These are phyloP conservation scores for Pyrenula aspistea DNA, from an alignment of 495 filamentous ascomycete genomes.

Conservation along the genomic window DNA sequence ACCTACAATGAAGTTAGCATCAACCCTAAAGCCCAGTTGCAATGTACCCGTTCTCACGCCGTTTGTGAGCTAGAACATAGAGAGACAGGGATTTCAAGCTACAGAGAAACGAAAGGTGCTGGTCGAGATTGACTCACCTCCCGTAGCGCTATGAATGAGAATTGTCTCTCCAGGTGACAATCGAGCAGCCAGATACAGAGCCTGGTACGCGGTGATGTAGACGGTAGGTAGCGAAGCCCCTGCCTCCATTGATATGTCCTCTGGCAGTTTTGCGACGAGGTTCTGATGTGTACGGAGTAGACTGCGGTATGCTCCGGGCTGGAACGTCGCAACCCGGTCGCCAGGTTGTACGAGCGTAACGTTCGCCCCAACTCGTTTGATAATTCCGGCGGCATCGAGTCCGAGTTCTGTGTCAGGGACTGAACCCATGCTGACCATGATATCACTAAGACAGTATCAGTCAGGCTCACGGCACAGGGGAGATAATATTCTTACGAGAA, in stretches of 20 bases:
- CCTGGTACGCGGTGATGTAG: conserved; percentile 19
- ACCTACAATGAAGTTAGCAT: conserved; percentile 2
- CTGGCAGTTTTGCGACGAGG: conserved; percentile 10
- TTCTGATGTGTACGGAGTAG: background rate
- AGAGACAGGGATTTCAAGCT: background rate
- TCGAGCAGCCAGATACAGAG: conserved; percentile 19
- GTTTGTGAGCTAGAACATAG: background rate
- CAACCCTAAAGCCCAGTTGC: background rate
- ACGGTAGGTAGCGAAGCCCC: conserved; percentile 20
- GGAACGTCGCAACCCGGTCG: conserved; percentile 19
- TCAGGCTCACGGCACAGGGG: background rate
- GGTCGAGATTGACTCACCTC: conserved; percentile 15
- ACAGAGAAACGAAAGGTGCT: background rate
- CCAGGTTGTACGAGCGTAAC: conserved; percentile 25
- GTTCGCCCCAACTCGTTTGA: conserved; percentile 22
- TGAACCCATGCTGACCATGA: conserved; percentile 8
- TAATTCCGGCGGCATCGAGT: conserved; percentile 18
- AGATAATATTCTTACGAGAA: conserved; percentile 9
- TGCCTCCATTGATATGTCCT: conserved; percentile 11
- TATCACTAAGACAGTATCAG: conserved; percentile 8
- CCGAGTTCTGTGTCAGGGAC: conserved; percentile 1
- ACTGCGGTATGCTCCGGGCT: conserved; percentile 1
- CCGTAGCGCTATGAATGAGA: conserved; percentile 48
- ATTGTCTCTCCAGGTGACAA: conserved; percentile 34
- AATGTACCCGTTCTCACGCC: background rate